Percentiles rank a stretch among this genome's conserved stretches.
Evolutionary conservation across 169 alveolate species (phyloP).

Genomic region (Neospora caninum): DNA sequence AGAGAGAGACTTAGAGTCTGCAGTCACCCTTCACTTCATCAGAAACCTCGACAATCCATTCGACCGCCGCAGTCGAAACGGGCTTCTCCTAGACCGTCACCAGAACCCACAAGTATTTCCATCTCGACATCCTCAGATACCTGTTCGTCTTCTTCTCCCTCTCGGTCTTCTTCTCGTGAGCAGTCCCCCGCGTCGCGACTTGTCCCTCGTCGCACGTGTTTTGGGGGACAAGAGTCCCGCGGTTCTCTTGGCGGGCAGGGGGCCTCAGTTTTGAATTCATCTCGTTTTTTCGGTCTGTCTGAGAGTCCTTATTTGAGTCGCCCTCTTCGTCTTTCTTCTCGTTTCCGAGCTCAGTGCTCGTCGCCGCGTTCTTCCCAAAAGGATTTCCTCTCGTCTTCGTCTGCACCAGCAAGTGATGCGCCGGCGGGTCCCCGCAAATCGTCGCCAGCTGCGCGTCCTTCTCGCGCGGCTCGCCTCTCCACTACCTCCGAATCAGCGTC

Average conservation of each 20-base stretch:
- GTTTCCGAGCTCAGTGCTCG: neutral
- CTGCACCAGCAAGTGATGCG: neutral
- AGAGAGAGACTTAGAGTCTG: no score
- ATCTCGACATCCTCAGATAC: neutral
- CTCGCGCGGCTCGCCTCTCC: neutral
- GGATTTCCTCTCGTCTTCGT: neutral
- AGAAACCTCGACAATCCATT: no score
- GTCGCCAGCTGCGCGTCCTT: no score
- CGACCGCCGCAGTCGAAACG: no score
- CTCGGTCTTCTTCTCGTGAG: neutral
- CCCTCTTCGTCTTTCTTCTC: neutral
- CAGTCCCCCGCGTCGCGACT: neutral
- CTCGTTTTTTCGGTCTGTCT: neutral
- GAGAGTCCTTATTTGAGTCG: neutral
- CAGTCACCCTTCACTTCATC: no score
- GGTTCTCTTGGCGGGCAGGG: no score
- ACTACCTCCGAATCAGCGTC: neutral
- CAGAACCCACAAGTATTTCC: neutral
- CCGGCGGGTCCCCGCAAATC: no score
- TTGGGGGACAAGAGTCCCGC: no score
- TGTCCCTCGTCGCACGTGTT: neutral
- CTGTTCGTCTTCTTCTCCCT: neutral
- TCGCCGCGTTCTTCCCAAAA: neutral
- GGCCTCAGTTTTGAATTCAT: neutral
- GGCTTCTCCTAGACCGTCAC: no score